Percentiles rank a stretch among this genome's conserved stretches.
Evolutionary conservation across 768 basidiomycete genomes (phyloP).

Genomic region (Lactifluus hygrophoroides): DNA sequence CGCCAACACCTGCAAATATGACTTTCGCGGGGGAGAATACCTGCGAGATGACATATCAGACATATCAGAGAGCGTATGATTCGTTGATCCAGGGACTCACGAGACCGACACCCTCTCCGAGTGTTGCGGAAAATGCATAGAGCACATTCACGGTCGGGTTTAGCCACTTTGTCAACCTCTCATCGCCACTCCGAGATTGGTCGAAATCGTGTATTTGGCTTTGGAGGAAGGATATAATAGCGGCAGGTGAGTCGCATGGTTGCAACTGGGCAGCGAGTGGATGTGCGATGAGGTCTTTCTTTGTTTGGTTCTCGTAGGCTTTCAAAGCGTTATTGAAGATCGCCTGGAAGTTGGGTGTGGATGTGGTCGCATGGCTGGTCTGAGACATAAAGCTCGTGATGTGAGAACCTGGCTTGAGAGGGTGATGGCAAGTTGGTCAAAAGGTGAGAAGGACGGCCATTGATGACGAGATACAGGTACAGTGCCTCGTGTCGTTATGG

Average conservation of each 20-base stretch:
- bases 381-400: too few relatives aligned
- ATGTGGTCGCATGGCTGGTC: background rate
- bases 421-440: too few relatives aligned
- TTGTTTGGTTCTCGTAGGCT: background rate
- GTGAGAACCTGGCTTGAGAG: too few relatives aligned
- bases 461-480: too few relatives aligned
- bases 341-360: background rate
- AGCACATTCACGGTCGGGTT: background rate
- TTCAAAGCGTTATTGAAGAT: background rate
- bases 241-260: background rate
- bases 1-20: background rate
- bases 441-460: too few relatives aligned
- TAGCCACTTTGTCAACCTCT: background rate
- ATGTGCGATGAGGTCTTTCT: background rate
- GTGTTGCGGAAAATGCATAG: background rate
- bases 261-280: background rate
- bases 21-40: background rate
- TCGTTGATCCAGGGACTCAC: background rate
- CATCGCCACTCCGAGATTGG: background rate
- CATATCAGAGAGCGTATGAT: background rate
- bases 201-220: background rate
- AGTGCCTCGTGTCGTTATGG: too few relatives aligned
- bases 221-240: background rate
- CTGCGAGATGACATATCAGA: background rate
- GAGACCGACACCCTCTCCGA: background rate